Evolutionary conservation across 768 basidiomycete genomes (phyloP), one percentile per base, ranked within the genome.

Genomic region (Neoboletus magnificus): DNA sequence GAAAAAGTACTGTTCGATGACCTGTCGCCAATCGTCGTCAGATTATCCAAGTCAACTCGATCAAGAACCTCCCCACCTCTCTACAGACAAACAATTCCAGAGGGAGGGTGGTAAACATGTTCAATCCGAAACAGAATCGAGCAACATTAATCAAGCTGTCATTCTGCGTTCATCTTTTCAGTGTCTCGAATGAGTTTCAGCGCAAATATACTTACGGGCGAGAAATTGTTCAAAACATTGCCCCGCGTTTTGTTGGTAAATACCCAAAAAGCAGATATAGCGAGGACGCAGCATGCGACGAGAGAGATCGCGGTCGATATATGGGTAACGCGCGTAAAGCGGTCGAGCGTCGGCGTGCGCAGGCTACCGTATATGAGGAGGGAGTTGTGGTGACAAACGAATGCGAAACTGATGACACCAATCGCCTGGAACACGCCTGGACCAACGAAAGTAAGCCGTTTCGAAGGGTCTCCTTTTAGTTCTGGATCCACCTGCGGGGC

Each of bases 21-120:
- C 94, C 91, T 93, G 64, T 49, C 18, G 25, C 29, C 22, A 47
- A 55, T 36, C 16, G 9, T 35, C 20, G 18, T 62, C 52, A 60
- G 51, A 44, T 5, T 22, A 52, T 12, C 32, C n/a, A 20, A 27
- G n/a, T 48, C n/a, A 12, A 29, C 44, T 37, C 13, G 3, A 33
- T 37, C 20, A 10, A 48, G 30, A 51, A 25, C 6, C 43, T 59
- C 68, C 48, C 9, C 51, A 91, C 93, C 79, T 99, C 97, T 75
- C 97, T 82, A 67, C 97, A 99, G 25, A 99, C 97, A 68, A 98
- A 99, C 15, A 94, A 77, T 64, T 99, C 97, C 39, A 99, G 77
- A 1, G 97, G 97, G 22, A 98, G 82, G 0, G 97, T 99, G 1
- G 95, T 95, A 65, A 98, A 97, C 97, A 98, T 99, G 72, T 96